Conservation (phyloP, 2,329 filamentous ascomycete species). For the Westerdykella aurantiaca region DNA sequence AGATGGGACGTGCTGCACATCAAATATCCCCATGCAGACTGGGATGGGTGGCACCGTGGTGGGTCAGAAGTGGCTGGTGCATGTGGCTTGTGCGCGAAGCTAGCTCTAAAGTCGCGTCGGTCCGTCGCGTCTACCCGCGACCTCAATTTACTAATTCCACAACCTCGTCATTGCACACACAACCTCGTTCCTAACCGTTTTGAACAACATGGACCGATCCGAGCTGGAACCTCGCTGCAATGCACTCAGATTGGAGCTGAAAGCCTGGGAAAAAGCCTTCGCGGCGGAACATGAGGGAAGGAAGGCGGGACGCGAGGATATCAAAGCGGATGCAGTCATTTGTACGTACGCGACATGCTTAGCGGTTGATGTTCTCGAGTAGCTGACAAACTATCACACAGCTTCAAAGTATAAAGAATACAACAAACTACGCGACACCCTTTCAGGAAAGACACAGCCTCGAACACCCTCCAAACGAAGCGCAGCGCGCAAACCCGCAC, state of each 20-base stretch:
- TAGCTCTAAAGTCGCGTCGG: background rate
- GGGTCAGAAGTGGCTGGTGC: too few species aligned
- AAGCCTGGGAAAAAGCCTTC: constrained; percentile 68
- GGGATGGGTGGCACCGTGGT: too few species aligned
- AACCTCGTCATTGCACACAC: too few species aligned
- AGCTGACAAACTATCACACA: constrained; percentile 29
- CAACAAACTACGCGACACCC: constrained; percentile 51
- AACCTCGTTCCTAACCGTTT: too few species aligned
- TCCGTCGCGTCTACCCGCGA: too few species aligned
- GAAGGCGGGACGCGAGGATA: constrained; percentile 68
- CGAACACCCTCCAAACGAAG: constrained; percentile 30
- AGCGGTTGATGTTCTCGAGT: background rate
- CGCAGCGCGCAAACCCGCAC: constrained; percentile 14
- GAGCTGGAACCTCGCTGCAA: constrained; percentile 62
- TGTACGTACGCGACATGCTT: constrained; percentile 45
- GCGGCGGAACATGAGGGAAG: constrained; percentile 55
- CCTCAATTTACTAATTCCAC: too few species aligned
- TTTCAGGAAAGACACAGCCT: constrained; percentile 22
- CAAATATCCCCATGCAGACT: too few species aligned
- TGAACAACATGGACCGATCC: constrained; percentile 21
- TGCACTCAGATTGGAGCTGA: constrained; percentile 72
- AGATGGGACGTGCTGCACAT: too few species aligned
- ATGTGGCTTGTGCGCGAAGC: constrained; percentile 2
- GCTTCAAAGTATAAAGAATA: constrained; percentile 74
- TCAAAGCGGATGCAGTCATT: constrained; percentile 66